A percentile compares a stretch with the other conserved stretches of the same genome.
Conservation (phyloP, 768 basidiomycete species). For the Mycena vulgaris region DNA sequence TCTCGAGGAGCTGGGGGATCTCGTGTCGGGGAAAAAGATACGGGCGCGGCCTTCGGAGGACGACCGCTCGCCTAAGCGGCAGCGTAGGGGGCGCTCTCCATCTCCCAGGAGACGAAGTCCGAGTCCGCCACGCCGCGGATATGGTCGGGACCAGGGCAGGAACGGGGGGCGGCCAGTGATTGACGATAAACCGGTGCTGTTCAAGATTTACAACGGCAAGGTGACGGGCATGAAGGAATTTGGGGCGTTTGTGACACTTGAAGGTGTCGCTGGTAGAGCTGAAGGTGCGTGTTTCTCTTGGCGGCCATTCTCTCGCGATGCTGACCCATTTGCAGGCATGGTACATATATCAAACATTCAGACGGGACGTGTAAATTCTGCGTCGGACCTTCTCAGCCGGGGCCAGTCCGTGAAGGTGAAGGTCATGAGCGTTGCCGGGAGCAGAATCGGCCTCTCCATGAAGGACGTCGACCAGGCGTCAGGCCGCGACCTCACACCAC, state of each 20-base stretch:
- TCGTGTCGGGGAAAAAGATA: conserved; percentile 84
- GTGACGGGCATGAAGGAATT: conserved; percentile 93
- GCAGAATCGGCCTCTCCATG: conserved; percentile 91
- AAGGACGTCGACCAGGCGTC: conserved; percentile 96
- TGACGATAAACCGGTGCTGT: conserved; percentile 90
- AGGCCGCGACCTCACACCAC: conserved; percentile 94
- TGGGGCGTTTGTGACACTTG: conserved; percentile 93
- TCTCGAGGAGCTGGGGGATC: conserved; percentile 90
- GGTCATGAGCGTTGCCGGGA: conserved; percentile 93
- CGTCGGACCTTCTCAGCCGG: conserved; percentile 88
- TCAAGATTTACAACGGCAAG: conserved; percentile 94
- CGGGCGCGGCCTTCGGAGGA: conserved; percentile 60
- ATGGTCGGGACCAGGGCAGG: conserved; percentile 61
- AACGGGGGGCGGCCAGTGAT: conserved; percentile 48
- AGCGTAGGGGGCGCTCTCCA: conserved; percentile 65
- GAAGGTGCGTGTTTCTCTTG: conserved; percentile 77
- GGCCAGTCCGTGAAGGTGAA: conserved; percentile 95
- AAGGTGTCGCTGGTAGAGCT: conserved; percentile 86
- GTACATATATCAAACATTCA: conserved; percentile 97
- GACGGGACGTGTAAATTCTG: conserved; percentile 87
- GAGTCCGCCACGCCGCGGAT: conserved; percentile 79
- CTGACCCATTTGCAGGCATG: conserved; percentile 76
- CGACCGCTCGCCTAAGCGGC: conserved; percentile 72
- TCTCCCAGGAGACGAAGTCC: conserved; percentile 67
- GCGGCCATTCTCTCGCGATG: conserved; percentile 20